Conservation (phyloP, 169 alveolate species). For the Perkinsus marinus region DNA sequence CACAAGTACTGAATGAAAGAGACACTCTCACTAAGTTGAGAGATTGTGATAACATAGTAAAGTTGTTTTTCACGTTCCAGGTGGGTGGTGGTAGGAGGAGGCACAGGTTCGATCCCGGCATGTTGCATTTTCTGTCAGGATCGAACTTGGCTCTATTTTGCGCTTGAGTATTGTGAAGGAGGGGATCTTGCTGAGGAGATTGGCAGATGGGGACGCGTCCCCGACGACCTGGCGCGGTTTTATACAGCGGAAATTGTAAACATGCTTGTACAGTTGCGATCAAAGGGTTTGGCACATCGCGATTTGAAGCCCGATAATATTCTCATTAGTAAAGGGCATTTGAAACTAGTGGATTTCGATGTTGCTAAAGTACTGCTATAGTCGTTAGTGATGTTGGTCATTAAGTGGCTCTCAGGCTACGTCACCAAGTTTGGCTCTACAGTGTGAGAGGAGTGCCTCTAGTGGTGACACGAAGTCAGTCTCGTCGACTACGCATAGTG, state of each 20-base stretch:
- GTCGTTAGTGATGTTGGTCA: background rate
- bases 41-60: constrained; percentile 51
- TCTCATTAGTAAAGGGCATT: constrained; percentile 39
- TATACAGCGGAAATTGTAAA: constrained; percentile 50
- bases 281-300: constrained; percentile 53
- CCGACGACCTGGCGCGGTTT: constrained; percentile 44
- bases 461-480: background rate
- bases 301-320: constrained; percentile 71
- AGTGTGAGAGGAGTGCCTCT: background rate
- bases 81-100: constrained; percentile 20
- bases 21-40: constrained; percentile 45
- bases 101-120: constrained; percentile 4
- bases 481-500: background rate
- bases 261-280: constrained; percentile 46
- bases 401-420: background rate
- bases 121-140: background rate
- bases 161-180: constrained; percentile 54
- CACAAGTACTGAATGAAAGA: constrained; percentile 37
- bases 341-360: constrained; percentile 60
- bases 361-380: background rate
- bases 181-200: constrained; percentile 60
- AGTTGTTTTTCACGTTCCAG: constrained; percentile 47
- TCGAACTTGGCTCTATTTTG: constrained; percentile 35
- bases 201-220: constrained; percentile 27
- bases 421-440: background rate